A percentile compares a stretch with the other conserved stretches of the same genome.
Evolutionary conservation across 2,329 filamentous ascomycete species (phyloP).

Genomic region (Cercospora janseana): DNA sequence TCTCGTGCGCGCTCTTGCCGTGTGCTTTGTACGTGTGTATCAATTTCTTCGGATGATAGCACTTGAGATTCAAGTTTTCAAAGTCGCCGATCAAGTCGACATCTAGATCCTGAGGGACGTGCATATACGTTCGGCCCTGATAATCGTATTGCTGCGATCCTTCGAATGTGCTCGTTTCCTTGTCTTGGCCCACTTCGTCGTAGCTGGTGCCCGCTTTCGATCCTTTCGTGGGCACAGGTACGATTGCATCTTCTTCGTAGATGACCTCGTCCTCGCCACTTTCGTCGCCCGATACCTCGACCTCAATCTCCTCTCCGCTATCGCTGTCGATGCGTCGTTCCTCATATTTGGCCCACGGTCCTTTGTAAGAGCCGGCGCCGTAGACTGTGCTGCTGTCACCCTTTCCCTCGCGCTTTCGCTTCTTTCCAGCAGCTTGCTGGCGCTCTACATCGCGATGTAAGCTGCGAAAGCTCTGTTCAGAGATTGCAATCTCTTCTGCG

Average conservation of each 20-base stretch:
- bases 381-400: slow-evolving; percentile 81
- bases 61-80: slow-evolving; percentile 60
- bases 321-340: slow-evolving; percentile 69
- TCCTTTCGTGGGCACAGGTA: slow-evolving; percentile 53
- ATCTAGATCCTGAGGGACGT: slow-evolving; percentile 86
- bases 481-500: slow-evolving; percentile 84
- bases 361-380: slow-evolving; percentile 83
- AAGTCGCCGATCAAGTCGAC: slow-evolving; percentile 74
- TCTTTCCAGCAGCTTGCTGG: slow-evolving; percentile 56
- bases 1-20: slow-evolving; percentile 53
- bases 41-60: slow-evolving; percentile 87
- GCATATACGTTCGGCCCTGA: slow-evolving; percentile 95
- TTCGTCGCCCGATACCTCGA: slow-evolving; percentile 70
- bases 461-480: slow-evolving; percentile 83
- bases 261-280: slow-evolving; percentile 73
- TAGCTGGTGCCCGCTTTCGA: slow-evolving; percentile 54
- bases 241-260: slow-evolving; percentile 71
- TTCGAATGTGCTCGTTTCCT: slow-evolving; percentile 83
- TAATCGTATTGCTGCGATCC: slow-evolving; percentile 84
- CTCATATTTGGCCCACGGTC: slow-evolving; percentile 88
- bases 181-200: slow-evolving; percentile 44
- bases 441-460: slow-evolving; percentile 78
- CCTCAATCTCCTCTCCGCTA: slow-evolving; percentile 67
- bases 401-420: slow-evolving; percentile 77
- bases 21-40: slow-evolving; percentile 82